Base-by-base conservation (phyloP, 2,329 filamentous ascomycete genomes). In the Corinectria fuckeliana region DNA sequence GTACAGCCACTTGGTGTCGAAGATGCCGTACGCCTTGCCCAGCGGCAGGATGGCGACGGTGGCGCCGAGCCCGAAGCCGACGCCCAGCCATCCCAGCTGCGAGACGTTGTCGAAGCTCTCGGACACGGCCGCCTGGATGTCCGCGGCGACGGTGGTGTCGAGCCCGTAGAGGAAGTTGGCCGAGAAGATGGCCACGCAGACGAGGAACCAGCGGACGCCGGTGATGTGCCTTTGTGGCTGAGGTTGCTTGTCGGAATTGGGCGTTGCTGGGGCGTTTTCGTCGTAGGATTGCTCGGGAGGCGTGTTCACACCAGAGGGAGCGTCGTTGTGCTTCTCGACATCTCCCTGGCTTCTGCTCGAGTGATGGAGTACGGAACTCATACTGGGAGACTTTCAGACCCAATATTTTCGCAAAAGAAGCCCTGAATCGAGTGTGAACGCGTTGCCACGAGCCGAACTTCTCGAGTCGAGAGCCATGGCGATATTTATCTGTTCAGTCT, bases 1-100 rank as follows among this genome's bases (percentile, higher is more conserved):
- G 51, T 71, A 76, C 0, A 80, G 55, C 72, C 72, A 79, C 63
- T 84, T 84, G 1, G 72, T 71, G 47, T 82, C 74, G 66, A 83
- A 83, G 23, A 64, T 32, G 7, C 59, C 55, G 18, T 61, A 67
- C 5, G 60, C 58, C 51, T 67, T 66, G 6, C 64, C 66, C 3
- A 64, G 47, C 5, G 63, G 63, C 1, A 69, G 44, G 20, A 69
- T 66, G 21, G 57, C 38, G 13, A 60, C 59, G 4, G 61, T 62
- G 3, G 65, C 60, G 3, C 64, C 65, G 4, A 69, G 58, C 3
- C 50, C 51, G 28, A 68, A 67, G 5, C 61, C 62, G 2, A 63
- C 56, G 5, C 59, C 63, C 4, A 66, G 60, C 66, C 66, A 66
- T 16, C 60, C 64, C 13, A 68, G 51, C 32, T 67, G 59, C 5